Evolutionary conservation across 1,139 yeast genomes (phyloP).

Genomic region (Hyphopichia fennica): DNA sequence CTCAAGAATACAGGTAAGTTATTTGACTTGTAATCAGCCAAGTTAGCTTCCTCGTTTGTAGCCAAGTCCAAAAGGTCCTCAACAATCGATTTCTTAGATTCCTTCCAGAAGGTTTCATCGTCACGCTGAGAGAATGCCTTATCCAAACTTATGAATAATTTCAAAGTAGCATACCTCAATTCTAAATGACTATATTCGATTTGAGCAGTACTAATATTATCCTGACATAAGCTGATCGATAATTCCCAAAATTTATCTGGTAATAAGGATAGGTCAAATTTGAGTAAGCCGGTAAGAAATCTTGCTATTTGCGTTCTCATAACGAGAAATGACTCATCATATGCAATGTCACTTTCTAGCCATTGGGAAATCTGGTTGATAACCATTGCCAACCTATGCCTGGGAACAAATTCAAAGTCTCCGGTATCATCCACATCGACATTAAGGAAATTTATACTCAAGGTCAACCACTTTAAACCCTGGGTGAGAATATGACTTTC

Average conservation of each 20-base stretch:
- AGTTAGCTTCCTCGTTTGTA: conserved; percentile 23
- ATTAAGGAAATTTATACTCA: conserved; percentile 50
- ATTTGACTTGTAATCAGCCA: conserved; percentile 11
- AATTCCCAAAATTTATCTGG: conserved; percentile 38
- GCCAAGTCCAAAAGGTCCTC: conserved; percentile 43
- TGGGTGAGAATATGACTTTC: conserved; percentile 33
- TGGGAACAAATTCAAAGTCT: conserved; percentile 44
- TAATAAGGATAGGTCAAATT: conserved; percentile 15
- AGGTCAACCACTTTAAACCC: conserved; percentile 49
- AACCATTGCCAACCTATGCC: conserved; percentile 63
- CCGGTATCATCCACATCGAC: conserved; percentile 23
- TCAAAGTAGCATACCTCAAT: conserved; percentile 50
- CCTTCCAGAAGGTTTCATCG: conserved; percentile 22
- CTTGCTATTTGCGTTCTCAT: conserved; percentile 54
- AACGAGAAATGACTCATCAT: conserved; percentile 51
- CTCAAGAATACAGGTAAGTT: conserved; percentile 35
- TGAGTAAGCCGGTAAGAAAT: conserved; percentile 38
- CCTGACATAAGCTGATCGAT: conserved; percentile 44
- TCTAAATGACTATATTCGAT: conserved; percentile 37
- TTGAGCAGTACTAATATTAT: conserved; percentile 49
- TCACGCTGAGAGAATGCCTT: conserved; percentile 8
- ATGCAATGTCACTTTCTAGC: conserved; percentile 63
- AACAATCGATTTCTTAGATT: conserved; percentile 15
- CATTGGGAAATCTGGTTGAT: conserved; percentile 51
- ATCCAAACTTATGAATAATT: conserved; percentile 33